Base-by-base conservation (phyloP, 75 land plant genomes). In the Isoetes taiwanensis region DNA sequence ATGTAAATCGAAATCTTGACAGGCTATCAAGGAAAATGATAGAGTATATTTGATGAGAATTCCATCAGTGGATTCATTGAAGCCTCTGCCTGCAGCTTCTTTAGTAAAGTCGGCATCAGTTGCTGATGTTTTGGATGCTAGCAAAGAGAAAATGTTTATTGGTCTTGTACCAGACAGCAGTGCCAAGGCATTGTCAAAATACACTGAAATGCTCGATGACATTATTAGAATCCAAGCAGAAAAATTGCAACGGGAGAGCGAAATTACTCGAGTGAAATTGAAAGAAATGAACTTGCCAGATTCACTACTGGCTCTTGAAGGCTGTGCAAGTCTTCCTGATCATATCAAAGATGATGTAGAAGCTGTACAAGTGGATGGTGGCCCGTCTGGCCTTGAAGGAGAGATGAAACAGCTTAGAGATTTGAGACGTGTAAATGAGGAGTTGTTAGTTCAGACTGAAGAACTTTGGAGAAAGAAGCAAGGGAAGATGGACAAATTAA, bases 281-380 rank as follows among this genome's bases (percentile, higher is more conserved):
- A 84, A 72, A 61, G 99, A 94, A 68, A 94, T 94, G 96, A 85
- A 88, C 43, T 65, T 94, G 8, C 95, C 99, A 29, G 99, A 94
- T 52, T 88, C 96, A 21, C 77, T 94, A 42, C 80, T 76, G 61
- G 82, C 99, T 2, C 54, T 94, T 48, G 96, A 89, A 64, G 96
- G 96, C 17, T 67, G 76, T 54, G 62, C 69, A 3, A 69, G 66
- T 26, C 70, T 94, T 8, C 96, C 99, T 6, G 56, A 70, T 38
- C 79, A 82, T 58, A 77, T 94, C 19, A 85, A 75, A 52, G 90
- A 89, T 35, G 99, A 94, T 75, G 79, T 85, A 2, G 99, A 94
- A 63, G 90, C 85, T 32, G 86, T 94, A 33, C 99, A 94, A 52
- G 59, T 81, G 31, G 68, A 78, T 74, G 90, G 90, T 16, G 96